Conservation (phyloP, 345 rosid genomes). For the Populus nigra region DNA sequence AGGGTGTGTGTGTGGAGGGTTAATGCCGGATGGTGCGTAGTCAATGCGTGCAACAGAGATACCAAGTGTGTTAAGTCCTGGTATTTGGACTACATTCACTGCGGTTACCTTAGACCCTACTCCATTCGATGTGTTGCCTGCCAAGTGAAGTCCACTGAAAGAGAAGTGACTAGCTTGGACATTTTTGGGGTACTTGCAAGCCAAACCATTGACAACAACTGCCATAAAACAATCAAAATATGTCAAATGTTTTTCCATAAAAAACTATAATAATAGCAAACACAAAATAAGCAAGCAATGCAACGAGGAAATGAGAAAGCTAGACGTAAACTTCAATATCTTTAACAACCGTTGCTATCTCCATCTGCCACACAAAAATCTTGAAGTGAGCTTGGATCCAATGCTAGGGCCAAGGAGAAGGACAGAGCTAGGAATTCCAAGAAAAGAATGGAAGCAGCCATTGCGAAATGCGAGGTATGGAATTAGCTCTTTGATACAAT, state of each 20-base stretch:
- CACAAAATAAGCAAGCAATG: too few species aligned
- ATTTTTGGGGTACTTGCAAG: neutral
- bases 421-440: neutral
- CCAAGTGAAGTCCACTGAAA: neutral
- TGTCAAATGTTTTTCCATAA: too few species aligned
- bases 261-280: too few species aligned
- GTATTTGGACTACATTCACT: neutral
- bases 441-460: too few species aligned
- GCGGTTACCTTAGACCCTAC: neutral
- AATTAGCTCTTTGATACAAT: too few species aligned
- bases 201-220: neutral
- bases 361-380: slow-evolving; percentile 15
- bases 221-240: neutral
- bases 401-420: neutral
- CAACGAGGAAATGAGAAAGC: too few species aligned
- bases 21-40: neutral
- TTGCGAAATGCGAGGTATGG: too few species aligned
- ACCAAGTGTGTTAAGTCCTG: too few species aligned
- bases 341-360: neutral
- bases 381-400: slow-evolving; percentile 12
- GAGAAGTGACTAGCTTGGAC: neutral
- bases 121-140: neutral
- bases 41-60: neutral
- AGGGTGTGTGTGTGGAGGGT: slow-evolving; percentile 16
- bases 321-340: too few species aligned